A percentile compares a stretch with the other conserved stretches of the same genome.
phyloP scores from a whole-genome alignment of 371 early-diverging fungal genomes.

The Gilbertella persicaria region DNA sequence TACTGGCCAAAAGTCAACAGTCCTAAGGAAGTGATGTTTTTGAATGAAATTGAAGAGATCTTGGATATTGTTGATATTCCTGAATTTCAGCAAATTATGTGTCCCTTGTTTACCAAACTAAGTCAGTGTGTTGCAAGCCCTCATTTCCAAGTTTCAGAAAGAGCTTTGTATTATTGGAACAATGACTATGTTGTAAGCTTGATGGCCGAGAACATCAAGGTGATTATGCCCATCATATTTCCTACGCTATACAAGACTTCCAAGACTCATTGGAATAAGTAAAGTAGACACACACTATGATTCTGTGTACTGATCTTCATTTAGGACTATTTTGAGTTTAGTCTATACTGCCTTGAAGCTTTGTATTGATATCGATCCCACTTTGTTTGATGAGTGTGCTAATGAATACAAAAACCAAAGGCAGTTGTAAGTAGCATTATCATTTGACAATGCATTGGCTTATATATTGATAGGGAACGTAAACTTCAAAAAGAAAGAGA shows the following conservation, averaged over 20 bases:
- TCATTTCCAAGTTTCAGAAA: conserved; percentile 95
- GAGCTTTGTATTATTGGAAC: conserved; percentile 95
- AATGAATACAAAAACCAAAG: conserved; percentile 79
- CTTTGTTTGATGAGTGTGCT: conserved; percentile 90
- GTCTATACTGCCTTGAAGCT: conserved; percentile 92
- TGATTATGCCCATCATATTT: conserved; percentile 91
- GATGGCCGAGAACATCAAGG: conserved; percentile 85
- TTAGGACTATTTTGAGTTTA: conserved; percentile 87
- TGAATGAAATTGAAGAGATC: conserved; percentile 94
- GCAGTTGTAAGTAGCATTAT: conserved; percentile 61
- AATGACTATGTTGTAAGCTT: conserved; percentile 93
- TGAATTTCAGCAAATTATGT: conserved; percentile 85
- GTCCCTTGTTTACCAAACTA: conserved; percentile 89
- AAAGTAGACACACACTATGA: conserved; percentile 9
- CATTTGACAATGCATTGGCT: not conserved
- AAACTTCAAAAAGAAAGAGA: conserved; percentile 81
- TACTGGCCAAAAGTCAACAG: conserved; percentile 98
- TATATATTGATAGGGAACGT: conserved; percentile 59
- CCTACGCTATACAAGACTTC: conserved; percentile 86
- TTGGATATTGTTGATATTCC: conserved; percentile 89
- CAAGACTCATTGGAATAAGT: conserved; percentile 95
- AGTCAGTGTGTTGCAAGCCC: conserved; percentile 87
- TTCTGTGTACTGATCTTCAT: not conserved
- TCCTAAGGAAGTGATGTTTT: conserved; percentile 96
- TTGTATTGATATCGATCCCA: conserved; percentile 92